Evolutionary conservation across 1,139 yeast species (phyloP).

Genomic region (Suhomyces bolitotheri): DNA sequence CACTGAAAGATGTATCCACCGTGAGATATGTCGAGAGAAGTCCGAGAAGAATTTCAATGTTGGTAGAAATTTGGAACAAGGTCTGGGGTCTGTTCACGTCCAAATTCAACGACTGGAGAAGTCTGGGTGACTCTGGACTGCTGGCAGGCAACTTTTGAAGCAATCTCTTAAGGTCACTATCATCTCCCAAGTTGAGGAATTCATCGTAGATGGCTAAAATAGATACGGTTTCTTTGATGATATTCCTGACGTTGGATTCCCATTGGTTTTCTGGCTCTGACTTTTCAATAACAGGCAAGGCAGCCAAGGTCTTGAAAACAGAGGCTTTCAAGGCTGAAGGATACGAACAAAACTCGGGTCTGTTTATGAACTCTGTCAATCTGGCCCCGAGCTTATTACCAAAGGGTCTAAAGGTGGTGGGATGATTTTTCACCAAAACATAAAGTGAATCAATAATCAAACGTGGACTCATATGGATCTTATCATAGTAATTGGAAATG

Average conservation of each 20-base stretch:
- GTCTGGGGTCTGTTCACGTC: slow-evolving; percentile 59
- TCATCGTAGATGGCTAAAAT: slow-evolving; percentile 56
- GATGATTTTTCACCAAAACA: slow-evolving; percentile 54
- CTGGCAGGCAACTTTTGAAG: slow-evolving; percentile 35
- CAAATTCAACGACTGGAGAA: slow-evolving; percentile 51
- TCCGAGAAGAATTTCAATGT: slow-evolving; percentile 48
- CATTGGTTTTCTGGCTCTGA: slow-evolving; percentile 51
- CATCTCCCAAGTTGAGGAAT: slow-evolving; percentile 57
- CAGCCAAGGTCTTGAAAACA: slow-evolving; percentile 56
- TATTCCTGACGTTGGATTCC: slow-evolving; percentile 40
- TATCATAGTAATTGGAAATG: slow-evolving; percentile 54
- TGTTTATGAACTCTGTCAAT: slow-evolving; percentile 38
- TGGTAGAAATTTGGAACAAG: slow-evolving; percentile 49
- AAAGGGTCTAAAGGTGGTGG: slow-evolving; percentile 82
- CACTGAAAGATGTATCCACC: slow-evolving; percentile 49
- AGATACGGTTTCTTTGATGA: slow-evolving; percentile 50
- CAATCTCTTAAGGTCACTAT: slow-evolving; percentile 42
- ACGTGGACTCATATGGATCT: slow-evolving; percentile 40
- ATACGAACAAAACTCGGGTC: slow-evolving; percentile 27
- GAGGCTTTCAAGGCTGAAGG: slow-evolving; percentile 39
- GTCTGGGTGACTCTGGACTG: slow-evolving; percentile 21
- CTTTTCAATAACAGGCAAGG: slow-evolving; percentile 58
- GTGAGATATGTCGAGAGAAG: slow-evolving; percentile 47
- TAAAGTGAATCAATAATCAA: slow-evolving; percentile 51
- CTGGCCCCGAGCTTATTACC: slow-evolving; percentile 58